phyloP scores from a whole-genome alignment of 163 green algal genomes.

The Chloroidium sp. region DNA sequence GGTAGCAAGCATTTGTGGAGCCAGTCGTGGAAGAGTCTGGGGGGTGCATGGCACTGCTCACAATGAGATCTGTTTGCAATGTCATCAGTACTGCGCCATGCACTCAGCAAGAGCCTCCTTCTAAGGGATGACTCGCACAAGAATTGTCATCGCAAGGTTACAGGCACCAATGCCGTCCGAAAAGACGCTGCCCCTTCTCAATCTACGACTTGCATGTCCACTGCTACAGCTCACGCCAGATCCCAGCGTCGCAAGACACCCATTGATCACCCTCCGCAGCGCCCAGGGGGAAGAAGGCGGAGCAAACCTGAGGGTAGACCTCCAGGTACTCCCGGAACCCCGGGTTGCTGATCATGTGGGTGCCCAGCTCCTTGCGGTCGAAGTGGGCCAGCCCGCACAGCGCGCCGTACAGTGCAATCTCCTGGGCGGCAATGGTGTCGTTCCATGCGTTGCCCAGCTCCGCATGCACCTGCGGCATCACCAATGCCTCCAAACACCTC shows the following conservation, averaged over 20 bases:
- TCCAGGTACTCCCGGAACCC: slow-evolving; percentile 69
- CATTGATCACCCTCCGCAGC: no score
- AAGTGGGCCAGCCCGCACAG: slow-evolving; percentile 84
- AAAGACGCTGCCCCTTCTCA: background rate
- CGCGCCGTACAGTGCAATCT: slow-evolving; percentile 77
- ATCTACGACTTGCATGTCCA: background rate
- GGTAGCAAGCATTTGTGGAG: no score
- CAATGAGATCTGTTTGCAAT: no score
- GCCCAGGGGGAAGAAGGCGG: no score
- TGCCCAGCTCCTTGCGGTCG: slow-evolving; percentile 62
- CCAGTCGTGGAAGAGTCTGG: no score
- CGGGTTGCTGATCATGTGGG: slow-evolving; percentile 41
- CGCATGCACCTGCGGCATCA: slow-evolving; percentile 27
- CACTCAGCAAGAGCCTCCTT: no score
- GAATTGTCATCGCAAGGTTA: no score
- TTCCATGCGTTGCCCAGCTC: slow-evolving; percentile 59
- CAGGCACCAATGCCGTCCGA: background rate
- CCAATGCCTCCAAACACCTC: background rate
- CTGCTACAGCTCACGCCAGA: background rate
- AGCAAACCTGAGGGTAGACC: slow-evolving; percentile 42
- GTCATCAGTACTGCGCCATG: no score
- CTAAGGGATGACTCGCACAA: no score
- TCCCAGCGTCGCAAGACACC: no score
- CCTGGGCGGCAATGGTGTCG: slow-evolving; percentile 51
- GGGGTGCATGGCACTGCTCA: no score